Conservation (phyloP, 2,329 filamentous ascomycete species). For the Diaporthe destruens region DNA sequence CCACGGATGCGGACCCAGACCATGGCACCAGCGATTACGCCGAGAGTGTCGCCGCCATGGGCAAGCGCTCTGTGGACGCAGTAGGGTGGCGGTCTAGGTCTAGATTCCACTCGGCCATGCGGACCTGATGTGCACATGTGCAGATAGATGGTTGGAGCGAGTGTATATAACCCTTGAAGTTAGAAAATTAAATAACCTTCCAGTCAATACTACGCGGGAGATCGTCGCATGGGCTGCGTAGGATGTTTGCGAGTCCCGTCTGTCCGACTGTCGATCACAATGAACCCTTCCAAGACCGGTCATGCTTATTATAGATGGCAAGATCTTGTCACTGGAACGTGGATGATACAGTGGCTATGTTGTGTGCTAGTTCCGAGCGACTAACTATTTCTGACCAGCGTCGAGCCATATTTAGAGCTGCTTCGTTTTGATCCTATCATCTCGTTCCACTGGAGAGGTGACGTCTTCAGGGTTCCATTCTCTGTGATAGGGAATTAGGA, state of each 20-base stretch:
- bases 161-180: neutral
- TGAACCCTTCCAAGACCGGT: neutral
- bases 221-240: neutral
- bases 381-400: neutral
- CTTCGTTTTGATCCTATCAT: no score
- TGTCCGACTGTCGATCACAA: neutral
- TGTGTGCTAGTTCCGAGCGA: neutral
- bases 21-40: conserved; percentile 56
- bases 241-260: neutral
- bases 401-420: neutral
- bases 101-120: neutral
- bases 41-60: conserved; percentile 49
- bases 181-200: no score
- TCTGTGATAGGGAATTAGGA: neutral
- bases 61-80: conserved; percentile 30
- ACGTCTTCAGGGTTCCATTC: neutral
- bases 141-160: neutral
- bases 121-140: neutral
- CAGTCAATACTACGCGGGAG: neutral
- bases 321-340: neutral
- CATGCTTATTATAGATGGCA: neutral
- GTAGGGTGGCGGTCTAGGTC: conserved; percentile 14
- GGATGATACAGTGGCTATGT: neutral
- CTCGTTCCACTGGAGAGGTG: neutral
- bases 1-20: conserved; percentile 55